Conservation (phyloP, 139 green algal genomes). For the Chlamydomonas schloesseri region DNA sequence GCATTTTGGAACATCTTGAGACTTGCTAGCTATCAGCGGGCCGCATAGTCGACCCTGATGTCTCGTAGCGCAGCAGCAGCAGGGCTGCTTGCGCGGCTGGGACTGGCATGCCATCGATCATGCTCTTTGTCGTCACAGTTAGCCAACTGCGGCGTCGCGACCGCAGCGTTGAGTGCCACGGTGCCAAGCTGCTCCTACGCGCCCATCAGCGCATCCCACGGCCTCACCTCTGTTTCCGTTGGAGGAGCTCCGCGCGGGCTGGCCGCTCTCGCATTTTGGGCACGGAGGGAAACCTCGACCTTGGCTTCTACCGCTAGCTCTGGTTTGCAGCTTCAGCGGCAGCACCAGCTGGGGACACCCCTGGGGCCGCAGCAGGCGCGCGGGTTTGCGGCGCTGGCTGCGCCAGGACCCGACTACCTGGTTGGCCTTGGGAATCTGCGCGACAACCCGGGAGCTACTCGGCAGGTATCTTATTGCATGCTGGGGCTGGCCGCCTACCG, state of each 20-base stretch:
- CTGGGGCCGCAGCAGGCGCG: no score
- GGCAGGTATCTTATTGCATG: no score
- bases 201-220: no score
- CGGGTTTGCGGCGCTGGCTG: no score
- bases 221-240: no score
- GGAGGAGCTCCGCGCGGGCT: not conserved
- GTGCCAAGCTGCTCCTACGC: not conserved
- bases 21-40: no score
- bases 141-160: not conserved
- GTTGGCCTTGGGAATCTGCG: slow-evolving; percentile 71
- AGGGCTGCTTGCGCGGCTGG: slow-evolving; percentile 2
- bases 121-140: not conserved
- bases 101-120: slow-evolving; percentile 9
- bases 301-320: no score
- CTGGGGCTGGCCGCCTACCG: no score
- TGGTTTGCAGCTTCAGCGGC: not conserved
- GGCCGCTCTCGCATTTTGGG: not conserved
- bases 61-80: not conserved
- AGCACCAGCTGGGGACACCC: no score
- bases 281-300: not conserved
- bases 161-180: not conserved
- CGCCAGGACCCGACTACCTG: slow-evolving; percentile 38
- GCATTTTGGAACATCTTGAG: no score
- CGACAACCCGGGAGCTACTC: slow-evolving; percentile 77
- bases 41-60: no score